A percentile compares a stretch with the other conserved stretches of the same genome.
Conservation (phyloP, 192 early-diverging fungal genomes). For the Polychytrium aggregatum region DNA sequence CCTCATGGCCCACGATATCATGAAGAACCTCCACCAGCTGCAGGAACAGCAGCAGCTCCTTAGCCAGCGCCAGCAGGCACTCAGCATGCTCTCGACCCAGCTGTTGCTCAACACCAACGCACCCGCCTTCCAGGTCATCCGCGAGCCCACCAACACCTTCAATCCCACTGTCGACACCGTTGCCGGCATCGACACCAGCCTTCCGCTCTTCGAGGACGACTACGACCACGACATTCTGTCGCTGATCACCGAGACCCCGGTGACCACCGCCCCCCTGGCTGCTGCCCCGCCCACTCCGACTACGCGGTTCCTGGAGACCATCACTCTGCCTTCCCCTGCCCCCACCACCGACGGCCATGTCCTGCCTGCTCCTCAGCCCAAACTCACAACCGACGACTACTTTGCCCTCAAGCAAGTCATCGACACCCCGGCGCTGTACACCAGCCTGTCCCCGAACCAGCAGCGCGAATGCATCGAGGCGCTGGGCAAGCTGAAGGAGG, state of each 20-base stretch:
- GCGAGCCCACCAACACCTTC: neutral
- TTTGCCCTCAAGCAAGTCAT: neutral
- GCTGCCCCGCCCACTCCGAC: neutral
- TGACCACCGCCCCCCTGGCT: neutral
- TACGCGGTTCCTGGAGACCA: neutral
- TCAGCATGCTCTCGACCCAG: too few relatives aligned
- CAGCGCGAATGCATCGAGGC: neutral
- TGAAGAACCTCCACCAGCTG: too few relatives aligned
- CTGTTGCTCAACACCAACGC: neutral
- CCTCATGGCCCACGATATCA: too few relatives aligned
- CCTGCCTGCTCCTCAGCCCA: too few relatives aligned
- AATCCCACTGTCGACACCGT: neutral
- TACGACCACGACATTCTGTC: neutral
- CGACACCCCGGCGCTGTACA: neutral
- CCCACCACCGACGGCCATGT: too few relatives aligned
- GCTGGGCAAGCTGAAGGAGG: neutral
- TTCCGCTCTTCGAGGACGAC: too few relatives aligned
- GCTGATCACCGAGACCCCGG: neutral
- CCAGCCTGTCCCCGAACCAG: neutral
- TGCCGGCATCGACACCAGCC: neutral
- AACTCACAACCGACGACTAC: too few relatives aligned
- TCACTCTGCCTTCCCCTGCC: too few relatives aligned
- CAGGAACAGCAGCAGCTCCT: too few relatives aligned
- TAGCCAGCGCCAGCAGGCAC: too few relatives aligned
- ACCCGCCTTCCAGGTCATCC: neutral